A percentile compares a stretch with the other conserved stretches of the same genome.
These are phyloP conservation scores for Chlamydomonas sp. DNA, from an alignment of 139 green algal species.

Conservation along the genomic window DNA sequence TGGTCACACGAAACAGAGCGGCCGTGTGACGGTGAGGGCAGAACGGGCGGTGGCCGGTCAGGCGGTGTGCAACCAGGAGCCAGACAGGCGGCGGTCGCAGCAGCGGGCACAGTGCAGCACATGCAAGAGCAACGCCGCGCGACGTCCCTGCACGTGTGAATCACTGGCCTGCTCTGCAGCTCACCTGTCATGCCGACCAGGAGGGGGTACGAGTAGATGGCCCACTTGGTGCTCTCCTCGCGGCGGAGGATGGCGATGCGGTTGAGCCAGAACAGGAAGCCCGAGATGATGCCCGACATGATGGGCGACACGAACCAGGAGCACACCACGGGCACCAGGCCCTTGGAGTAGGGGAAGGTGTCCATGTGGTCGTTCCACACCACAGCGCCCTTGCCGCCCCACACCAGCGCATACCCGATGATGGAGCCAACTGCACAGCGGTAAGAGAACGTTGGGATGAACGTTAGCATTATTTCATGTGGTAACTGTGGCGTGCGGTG, in stretches of 20 bases:
- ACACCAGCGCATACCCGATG: constrained; percentile 55
- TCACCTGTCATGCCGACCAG: constrained; percentile 38
- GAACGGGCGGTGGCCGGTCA: neutral
- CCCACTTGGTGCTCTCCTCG: constrained; percentile 47
- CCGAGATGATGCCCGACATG: constrained; percentile 10
- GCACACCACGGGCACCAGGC: constrained; percentile 39
- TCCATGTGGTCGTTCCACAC: constrained; percentile 1
- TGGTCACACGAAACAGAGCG: too few species aligned
- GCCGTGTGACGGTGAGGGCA: neutral
- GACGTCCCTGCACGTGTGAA: too few species aligned
- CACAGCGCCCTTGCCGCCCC: constrained; percentile 10
- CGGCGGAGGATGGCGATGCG: constrained; percentile 53
- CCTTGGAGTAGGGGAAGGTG: constrained; percentile 39
- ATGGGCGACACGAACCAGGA: constrained; percentile 52
- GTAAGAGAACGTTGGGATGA: neutral
- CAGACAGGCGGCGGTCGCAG: too few species aligned
- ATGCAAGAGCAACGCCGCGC: constrained; percentile 49
- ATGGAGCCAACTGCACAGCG: constrained; percentile 47
- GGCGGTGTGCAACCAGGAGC: too few species aligned
- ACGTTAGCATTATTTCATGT: neutral
- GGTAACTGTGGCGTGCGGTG: neutral
- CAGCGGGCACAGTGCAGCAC: neutral
- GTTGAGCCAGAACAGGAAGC: constrained; percentile 47
- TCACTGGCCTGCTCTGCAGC: too few species aligned
- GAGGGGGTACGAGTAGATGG: constrained; percentile 40